Evolutionary conservation across 345 rosid genomes (phyloP), one percentile per base, ranked within the genome.

Genomic region (Cardamine chenopodiifolia): DNA sequence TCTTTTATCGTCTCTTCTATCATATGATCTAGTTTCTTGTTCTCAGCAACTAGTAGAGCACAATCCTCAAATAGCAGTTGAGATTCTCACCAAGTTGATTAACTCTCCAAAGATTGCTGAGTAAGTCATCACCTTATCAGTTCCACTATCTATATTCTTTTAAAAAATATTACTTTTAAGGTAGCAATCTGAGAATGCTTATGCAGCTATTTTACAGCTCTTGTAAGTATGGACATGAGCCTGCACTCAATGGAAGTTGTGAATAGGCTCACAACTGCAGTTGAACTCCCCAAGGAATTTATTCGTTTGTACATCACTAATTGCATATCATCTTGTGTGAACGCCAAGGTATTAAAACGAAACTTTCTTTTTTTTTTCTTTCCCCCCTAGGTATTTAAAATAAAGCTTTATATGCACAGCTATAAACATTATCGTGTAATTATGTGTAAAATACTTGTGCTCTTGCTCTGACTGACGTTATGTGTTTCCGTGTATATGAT

Each of bases 221-320:
- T 95, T 60, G 98, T 88, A 79, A 83, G 78, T 79, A 95, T 95
- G 99, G 99, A 95, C 29, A 92, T 90, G 97, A 95, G 99, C 80
- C 87, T 92, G 44, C 97, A 89, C 79, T 95, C 98, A 10, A 90
- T 92, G 99, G 99, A 95, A 85, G 99, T 95, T 71, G 98, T 95
- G 78, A 95, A 95, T 89, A 79, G 97, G 82, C 99, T 95, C 53
- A 92, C 99, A 32, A 90, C 96, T 63, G 88, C 91, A 23, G 99
- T 95, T 73, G 91, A 89, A 71, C 89, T 95, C 78, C 98, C 98
- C 29, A 92, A 90, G 77, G 98, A 92, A 69, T 95, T 92, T 72
- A 85, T 95, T 13, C 89, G 92, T 74, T 74, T 84, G 84, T 95
- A 95, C 83, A 92, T 92, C 86, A 92, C 97, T 67, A 95, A 90